phyloP scores from a whole-genome alignment of 2,329 filamentous ascomycete genomes.

The Trichoderma endophyticum region DNA sequence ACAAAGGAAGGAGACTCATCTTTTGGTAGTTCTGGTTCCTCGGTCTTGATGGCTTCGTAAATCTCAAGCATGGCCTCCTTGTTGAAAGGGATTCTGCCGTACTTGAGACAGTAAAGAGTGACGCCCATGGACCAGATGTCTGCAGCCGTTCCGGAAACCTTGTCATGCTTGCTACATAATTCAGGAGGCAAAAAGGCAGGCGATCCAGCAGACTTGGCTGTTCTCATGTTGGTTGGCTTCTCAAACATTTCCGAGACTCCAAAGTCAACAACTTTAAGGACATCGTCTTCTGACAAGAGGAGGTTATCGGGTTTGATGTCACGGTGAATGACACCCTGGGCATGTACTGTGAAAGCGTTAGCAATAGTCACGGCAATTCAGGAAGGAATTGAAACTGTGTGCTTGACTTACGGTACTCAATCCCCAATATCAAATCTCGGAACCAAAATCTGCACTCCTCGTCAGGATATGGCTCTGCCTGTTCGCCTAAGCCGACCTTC shows the following conservation, averaged over 20 bases:
- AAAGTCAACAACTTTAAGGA: conserved; percentile 97
- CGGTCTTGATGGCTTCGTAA: conserved; percentile 80
- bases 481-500: conserved; percentile 86
- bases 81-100: conserved; percentile 85
- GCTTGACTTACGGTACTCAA: conserved; percentile 74
- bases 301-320: conserved; percentile 99
- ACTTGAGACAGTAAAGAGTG: conserved; percentile 87
- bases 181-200: conserved; percentile 94
- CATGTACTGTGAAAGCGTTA: conserved; percentile 61
- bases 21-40: conserved; percentile 59
- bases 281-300: conserved; percentile 81
- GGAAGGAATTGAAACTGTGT: background rate
- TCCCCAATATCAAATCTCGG: conserved; percentile 87
- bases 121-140: conserved; percentile 99
- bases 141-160: conserved; percentile 82
- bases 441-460: conserved; percentile 90
- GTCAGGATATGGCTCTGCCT: conserved; percentile 75
- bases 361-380: background rate
- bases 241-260: conserved; percentile 99
- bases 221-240: conserved; percentile 79
- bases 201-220: conserved; percentile 87
- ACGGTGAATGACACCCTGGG: conserved; percentile 89
- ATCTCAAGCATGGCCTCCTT: conserved; percentile 75
- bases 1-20: conserved; percentile 66
- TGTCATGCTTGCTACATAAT: conserved; percentile 81